phyloP scores from a whole-genome alignment of 805 yeast genomes.

The Nakazawaea wyomingensis region DNA sequence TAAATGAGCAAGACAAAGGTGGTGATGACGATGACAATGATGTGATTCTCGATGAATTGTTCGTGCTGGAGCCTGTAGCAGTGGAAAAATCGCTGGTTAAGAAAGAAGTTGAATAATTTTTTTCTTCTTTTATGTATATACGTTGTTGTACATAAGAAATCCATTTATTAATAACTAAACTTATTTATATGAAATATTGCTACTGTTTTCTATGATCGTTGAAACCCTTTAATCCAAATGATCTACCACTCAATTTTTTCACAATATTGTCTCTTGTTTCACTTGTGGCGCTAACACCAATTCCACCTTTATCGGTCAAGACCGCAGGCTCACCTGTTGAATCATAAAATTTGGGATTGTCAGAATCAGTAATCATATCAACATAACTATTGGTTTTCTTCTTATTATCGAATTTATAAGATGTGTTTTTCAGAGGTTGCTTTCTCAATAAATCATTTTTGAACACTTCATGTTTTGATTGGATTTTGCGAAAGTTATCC shows the following conservation, averaged over 20 bases:
- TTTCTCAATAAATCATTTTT: conserved; percentile 9
- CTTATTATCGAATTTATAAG: conserved; percentile 13
- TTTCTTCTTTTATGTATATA: neutral
- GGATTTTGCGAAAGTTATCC: conserved; percentile 44
- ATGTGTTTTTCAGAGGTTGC: conserved; percentile 3
- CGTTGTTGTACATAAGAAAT: neutral
- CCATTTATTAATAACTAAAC: too few species aligned
- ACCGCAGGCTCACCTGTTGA: conserved; percentile 19
- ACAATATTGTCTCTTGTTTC: conserved; percentile 19
- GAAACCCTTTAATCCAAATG: conserved; percentile 25
- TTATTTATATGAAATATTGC: too few species aligned
- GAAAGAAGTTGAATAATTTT: neutral
- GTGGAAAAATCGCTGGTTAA: neutral
- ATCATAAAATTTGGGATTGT: conserved; percentile 8
- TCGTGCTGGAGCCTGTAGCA: neutral
- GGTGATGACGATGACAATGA: neutral
- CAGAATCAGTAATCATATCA: conserved; percentile 1
- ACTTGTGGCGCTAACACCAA: neutral
- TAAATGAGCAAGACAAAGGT: neutral
- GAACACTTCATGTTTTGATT: conserved; percentile 31
- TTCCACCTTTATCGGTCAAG: conserved; percentile 16
- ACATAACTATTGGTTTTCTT: conserved; percentile 1
- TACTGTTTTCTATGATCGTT: conserved; percentile 6
- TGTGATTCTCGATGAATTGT: neutral
- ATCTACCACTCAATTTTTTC: conserved; percentile 25